Evolutionary conservation across 2,329 filamentous ascomycete species (phyloP), one percentile per base, ranked within the genome.

Genomic region (Alternaria incomplexa): DNA sequence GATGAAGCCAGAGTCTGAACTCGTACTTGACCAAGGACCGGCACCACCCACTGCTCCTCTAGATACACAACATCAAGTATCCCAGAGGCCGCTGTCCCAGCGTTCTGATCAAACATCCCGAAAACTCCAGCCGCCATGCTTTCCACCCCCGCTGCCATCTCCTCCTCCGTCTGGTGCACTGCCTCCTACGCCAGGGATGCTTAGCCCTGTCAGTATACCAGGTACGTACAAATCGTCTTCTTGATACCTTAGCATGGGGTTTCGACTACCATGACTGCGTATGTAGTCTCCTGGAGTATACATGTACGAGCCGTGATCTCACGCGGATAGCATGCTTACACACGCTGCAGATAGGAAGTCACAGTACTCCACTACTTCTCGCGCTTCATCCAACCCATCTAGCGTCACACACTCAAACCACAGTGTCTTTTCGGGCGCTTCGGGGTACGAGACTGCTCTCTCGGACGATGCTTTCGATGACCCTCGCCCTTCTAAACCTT

Each of bases 381-480:
- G 65, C 44, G 54, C 64, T 25, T 72, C 70, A 17, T 73, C 64
- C 54, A 66, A 63, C 28, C 63, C 64, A 25, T 64, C 69, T 20
- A 72, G 64, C n/a, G n/a, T 46, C 12, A 59, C 56, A 23, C 64
- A 56, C 32, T 73, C 71, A 13, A 67, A 62, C 10, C 64, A 65
- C 25, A 73, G 71, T 50, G 57, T 72, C 17, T 71, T 72, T 56
- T 73, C 70, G 0, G 63, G 62, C 15, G 36, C 56, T n/a, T 67
- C 65, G 10, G 65, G 64, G 7, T 70, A 67, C 23, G 68, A 71
- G 54, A 67, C 68, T 8, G 40, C 65, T 11, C 36, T 67, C 13
- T 68, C 70, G 25, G 70, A 72, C 50, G 61, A 63, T 32, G 67
- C 61, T 54, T 60, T 61, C 13, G 58, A 54, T 22, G 64, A 68